A percentile compares a stretch with the other conserved stretches of the same genome.
phyloP scores from a whole-genome alignment of 768 basidiomycete genomes.

The Mycena galopus region DNA sequence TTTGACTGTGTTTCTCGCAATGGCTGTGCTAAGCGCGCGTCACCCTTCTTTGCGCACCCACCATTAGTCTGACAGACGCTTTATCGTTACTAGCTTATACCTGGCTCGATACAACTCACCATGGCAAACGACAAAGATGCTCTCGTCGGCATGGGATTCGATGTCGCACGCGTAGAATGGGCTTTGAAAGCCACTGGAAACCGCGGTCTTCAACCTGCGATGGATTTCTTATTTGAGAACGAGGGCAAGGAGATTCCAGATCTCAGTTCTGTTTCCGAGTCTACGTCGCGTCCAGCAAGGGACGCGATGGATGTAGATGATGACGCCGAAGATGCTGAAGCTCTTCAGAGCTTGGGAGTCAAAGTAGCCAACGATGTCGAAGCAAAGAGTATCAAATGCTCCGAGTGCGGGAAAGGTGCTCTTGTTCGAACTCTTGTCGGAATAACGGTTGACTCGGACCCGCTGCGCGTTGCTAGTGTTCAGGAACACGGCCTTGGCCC shows the following conservation, averaged over 20 bases:
- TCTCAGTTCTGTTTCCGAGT: slow-evolving; percentile 57
- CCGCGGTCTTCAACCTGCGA: slow-evolving; percentile 89
- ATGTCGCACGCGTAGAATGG: slow-evolving; percentile 88
- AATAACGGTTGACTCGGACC: neutral
- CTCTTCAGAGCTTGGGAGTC: slow-evolving; percentile 64
- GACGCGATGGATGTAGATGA: slow-evolving; percentile 70
- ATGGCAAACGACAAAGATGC: slow-evolving; percentile 80
- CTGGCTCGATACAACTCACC: too few species aligned
- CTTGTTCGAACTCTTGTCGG: neutral
- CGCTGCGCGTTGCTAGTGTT: slow-evolving; percentile 1
- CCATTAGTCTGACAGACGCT: too few species aligned
- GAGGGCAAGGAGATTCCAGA: slow-evolving; percentile 83
- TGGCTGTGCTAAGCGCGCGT: neutral
- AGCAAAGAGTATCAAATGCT: slow-evolving; percentile 90
- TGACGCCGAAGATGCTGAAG: slow-evolving; percentile 82
- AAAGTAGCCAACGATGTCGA: slow-evolving; percentile 59
- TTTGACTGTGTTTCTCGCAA: neutral
- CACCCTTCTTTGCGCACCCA: neutral
- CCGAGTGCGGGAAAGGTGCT: slow-evolving; percentile 77
- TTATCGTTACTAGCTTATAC: too few species aligned
- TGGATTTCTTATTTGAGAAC: slow-evolving; percentile 91
- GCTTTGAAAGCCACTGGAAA: slow-evolving; percentile 87
- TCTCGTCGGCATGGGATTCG: slow-evolving; percentile 90
- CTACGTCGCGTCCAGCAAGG: slow-evolving; percentile 40
- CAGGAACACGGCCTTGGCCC: slow-evolving; percentile 87